Base-by-base conservation (phyloP, 805 yeast genomes). In the Henningerozyma blattae region DNA sequence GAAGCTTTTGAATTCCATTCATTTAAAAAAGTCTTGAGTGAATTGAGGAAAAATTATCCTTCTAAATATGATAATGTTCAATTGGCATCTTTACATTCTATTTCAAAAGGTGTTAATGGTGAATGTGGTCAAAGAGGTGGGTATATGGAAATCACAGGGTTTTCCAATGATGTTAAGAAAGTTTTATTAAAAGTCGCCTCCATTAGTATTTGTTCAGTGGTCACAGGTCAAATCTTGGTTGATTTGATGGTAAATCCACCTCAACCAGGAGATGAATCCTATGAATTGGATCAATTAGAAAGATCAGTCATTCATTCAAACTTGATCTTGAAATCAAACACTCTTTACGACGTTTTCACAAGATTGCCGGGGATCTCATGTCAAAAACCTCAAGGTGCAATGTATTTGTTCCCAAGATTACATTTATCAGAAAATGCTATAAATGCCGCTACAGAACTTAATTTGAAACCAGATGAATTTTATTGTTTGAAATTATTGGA, bases 61-160 rank as follows among this genome's bases (percentile, higher is more conserved):
- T 75, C 74, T 8, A 46, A 56, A 18, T 89, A 74, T 57, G 69
- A 69, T 30, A 65, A 75, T 40, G 89, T 91, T 28, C 94, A 84
- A 54, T 68, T 91, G 37, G 96, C 93, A 2, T 87, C 97, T 2
- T 62, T 91, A 45, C 97, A 91, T 59, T 86, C 96, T n/a, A 86
- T 94, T 26, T 89, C 97, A 13, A 91, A 91, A 61, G 99, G 99
- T 53, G 84, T 85, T 46, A 71, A 82, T 44, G 99, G 98, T 38
- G 99, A 91, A 62, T 91, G 99, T 68, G 99, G 99, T 39, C 98
- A 91, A 65, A 78, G 99, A 62, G 99, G 97, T 47, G 99, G 99
- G 5, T 91, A 89, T 65, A 82, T 91, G 91, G 99, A 91, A 59
- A 61, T 87, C 4, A 69, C 79, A 7, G 95, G 95, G 0, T 82